These are phyloP conservation scores for Penicillium manginii DNA, from an alignment of 495 filamentous ascomycete species.

Conservation along the genomic window DNA sequence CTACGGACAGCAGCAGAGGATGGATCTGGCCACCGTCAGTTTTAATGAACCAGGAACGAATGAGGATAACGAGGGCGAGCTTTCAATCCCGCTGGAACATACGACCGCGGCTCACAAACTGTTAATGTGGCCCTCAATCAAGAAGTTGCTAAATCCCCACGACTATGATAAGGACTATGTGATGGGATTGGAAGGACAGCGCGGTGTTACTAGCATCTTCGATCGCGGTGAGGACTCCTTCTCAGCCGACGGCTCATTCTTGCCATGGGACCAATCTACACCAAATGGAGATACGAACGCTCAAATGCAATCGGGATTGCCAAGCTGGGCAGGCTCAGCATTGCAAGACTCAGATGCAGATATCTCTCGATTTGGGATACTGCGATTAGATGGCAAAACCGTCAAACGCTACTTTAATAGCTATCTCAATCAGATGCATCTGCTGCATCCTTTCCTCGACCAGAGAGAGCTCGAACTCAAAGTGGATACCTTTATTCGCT, in stretches of 20 bases:
- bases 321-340: slow-evolving; percentile 9
- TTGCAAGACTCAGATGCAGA: slow-evolving; percentile 41
- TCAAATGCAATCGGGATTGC: background rate
- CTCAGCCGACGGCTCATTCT: slow-evolving; percentile 37
- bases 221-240: slow-evolving; percentile 77
- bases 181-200: slow-evolving; percentile 73
- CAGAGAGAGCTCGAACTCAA: slow-evolving; percentile 49
- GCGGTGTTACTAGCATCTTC: slow-evolving; percentile 75
- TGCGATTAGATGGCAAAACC: slow-evolving; percentile 65
- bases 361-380: slow-evolving; percentile 60
- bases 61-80: slow-evolving; percentile 47
- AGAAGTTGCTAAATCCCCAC: slow-evolving; percentile 52
- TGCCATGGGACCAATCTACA: slow-evolving; percentile 11
- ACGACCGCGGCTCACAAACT: slow-evolving; percentile 80
- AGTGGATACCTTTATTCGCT: slow-evolving; percentile 55
- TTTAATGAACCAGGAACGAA: slow-evolving; percentile 21
- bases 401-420: slow-evolving; percentile 67
- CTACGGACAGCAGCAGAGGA: background rate
- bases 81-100: slow-evolving; percentile 77
- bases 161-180: slow-evolving; percentile 64
- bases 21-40: background rate
- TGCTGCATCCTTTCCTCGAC: slow-evolving; percentile 86
- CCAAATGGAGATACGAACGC: background rate
- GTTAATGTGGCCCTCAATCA: slow-evolving; percentile 70
- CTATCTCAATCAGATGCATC: slow-evolving; percentile 81